Evolutionary conservation across 768 basidiomycete species (phyloP), one percentile per base, ranked within the genome.

Genomic region (Mycena metata): DNA sequence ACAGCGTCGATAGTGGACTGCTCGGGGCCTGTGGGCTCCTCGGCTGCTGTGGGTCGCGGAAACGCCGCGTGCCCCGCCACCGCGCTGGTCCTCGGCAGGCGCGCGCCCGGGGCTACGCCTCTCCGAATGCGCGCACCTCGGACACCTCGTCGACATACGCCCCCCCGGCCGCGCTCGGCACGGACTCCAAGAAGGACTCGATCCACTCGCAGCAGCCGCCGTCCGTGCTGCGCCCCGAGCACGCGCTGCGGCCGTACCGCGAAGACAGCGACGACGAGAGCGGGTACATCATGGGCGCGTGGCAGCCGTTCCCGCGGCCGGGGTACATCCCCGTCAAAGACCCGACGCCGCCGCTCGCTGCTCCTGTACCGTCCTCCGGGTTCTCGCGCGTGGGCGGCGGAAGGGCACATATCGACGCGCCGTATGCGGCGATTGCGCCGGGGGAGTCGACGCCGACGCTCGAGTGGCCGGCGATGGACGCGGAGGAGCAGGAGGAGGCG

Each of bases 211-310:
- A 83, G 43, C 88, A 88, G 11, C 92, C 89, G 15, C 87, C 90
- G 16, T 91, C 87, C 23, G 92, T 94, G 7, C 83, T 95, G 69
- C 88, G 89, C 42, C 94, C 94, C 0, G 94, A 95, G 72, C 92
- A 94, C 52, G 92, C 91, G 5, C 83, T 90, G 68, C 85, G 86
- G 51, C 93, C 91, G 33, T 94, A 93, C 76, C 85, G 84, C 70
- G 92, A 94, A 74, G 91, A 94, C 47, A 91, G 86, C 71, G 93
- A 94, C 67, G 92, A 92, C 72, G 93, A 93, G 70, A 85, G 82
- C 61, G 92, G 94, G 15, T 92, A 84, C 71, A 98, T 98, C 75
- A 97, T 98, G 95, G 91, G 91, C 46, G 94, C 96, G n/a, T 97
- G 95, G 94, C 90, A 91, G 71, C 88, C 90, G 33, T 92, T 88